Base-by-base conservation (phyloP, 768 basidiomycete species). In the Phlegmacium glaucopus region DNA sequence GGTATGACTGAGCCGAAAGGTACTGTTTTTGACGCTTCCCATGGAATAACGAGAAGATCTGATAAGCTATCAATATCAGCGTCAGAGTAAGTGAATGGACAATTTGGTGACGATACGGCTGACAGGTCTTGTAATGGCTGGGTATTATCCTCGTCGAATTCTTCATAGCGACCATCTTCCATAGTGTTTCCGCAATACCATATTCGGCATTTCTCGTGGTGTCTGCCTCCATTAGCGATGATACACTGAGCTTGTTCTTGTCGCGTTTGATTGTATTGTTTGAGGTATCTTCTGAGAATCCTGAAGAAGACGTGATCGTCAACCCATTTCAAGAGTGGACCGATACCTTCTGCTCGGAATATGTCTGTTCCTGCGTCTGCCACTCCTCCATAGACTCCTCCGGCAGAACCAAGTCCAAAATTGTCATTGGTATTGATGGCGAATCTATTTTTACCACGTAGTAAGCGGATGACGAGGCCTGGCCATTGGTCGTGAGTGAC, bases 401-500 rank as follows among this genome's bases (percentile, higher is more conserved):
- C 56, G 0, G 56, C 54, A 0, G 60, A 54, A 0, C 28, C 30
- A 0, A 59, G 53, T 0, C 62, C 51, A 9, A 69, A 69, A 30
- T 42, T 47, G 12, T 50, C 47, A 0, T 45, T 25, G 10, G 25
- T 63, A 32, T 67, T 58, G 16, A 64, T 36, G 2, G 51, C 54
- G 27, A 63, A 62, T 6, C 35, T 32, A 10, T 58, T 51, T 2
- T 56, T 38, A 8, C 30, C 30, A 8, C 13, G 30, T 0, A n/a
- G n/a, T n/a, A 66, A 35, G 0, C 58, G 48, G 0, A 72, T 51
- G 0, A 71, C 62, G 0, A 60, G 28, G 0, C 60, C 64, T 4
- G 66, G 68, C 72, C 68, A 75, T 34, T 74, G 72, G 0, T 59
- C 55, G 0, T 50, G 59, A n/a, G 60, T 52, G 0, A 66, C 35